Conservation (phyloP, 495 filamentous ascomycete species). For the Penicillium maclennaniae region DNA sequence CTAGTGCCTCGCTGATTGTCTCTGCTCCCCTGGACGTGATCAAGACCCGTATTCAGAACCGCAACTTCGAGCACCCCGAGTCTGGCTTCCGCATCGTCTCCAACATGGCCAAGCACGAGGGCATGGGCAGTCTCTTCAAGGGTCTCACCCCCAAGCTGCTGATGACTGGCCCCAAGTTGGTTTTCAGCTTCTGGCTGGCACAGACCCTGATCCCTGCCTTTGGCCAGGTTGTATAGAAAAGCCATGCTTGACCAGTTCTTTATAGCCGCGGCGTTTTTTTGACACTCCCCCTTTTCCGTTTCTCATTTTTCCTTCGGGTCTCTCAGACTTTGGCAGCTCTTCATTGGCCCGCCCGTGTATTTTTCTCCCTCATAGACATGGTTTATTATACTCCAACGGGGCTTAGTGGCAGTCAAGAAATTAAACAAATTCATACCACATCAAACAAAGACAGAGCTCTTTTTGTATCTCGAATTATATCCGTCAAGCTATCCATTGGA, state of each 20-base stretch:
- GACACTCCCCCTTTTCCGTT: conserved; percentile 13
- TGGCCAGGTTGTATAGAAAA: conserved; percentile 52
- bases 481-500: neutral
- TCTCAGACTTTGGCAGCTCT: conserved; percentile 6
- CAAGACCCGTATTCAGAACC: conserved; percentile 98
- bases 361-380: conserved; percentile 20
- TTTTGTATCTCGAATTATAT: neutral
- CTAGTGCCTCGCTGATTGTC: conserved; percentile 85
- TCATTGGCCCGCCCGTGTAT: conserved; percentile 16
- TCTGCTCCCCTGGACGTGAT: conserved; percentile 97
- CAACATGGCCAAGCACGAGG: conserved; percentile 90
- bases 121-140: conserved; percentile 89
- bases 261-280: conserved; percentile 21
- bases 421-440: neutral
- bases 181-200: conserved; percentile 99
- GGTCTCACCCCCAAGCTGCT: conserved; percentile 93
- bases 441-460: neutral
- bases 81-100: conserved; percentile 83
- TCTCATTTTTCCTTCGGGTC: conserved; percentile 6
- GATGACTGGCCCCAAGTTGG: conserved; percentile 97
- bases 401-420: conserved; percentile 12
- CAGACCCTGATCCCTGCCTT: conserved; percentile 84
- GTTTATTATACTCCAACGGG: conserved; percentile 15
- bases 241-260: conserved; percentile 16
- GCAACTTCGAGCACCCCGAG: conserved; percentile 97